Evolutionary conservation across 352 stramenopile genomes (phyloP).

Genomic region (Pythium aristosporum): DNA sequence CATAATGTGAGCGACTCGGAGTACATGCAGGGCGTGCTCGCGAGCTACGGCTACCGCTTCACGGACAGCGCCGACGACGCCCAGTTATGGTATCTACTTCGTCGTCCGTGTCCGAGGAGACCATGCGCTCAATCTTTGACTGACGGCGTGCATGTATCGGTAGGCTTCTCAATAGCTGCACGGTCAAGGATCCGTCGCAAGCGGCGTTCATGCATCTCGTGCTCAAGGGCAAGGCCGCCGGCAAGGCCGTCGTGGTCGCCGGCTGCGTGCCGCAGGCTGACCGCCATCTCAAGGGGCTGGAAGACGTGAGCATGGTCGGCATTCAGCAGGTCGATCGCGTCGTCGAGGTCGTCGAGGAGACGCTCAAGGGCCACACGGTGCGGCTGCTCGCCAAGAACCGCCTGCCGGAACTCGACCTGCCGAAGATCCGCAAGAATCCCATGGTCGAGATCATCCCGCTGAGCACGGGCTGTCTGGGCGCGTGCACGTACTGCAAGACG

Average conservation of each 20-base stretch:
- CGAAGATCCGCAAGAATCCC: conserved; percentile 92
- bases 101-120: not conserved
- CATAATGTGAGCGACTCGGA: conserved; percentile 94
- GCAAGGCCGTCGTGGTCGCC: conserved; percentile 88
- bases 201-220: conserved; percentile 89
- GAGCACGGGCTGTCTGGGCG: conserved; percentile 89
- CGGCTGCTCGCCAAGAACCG: conserved; percentile 78
- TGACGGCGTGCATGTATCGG: not conserved
- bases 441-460: conserved; percentile 93
- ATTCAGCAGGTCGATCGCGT: conserved; percentile 92
- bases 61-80: conserved; percentile 69
- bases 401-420: conserved; percentile 85
- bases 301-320: conserved; percentile 86
- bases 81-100: conserved; percentile 62
- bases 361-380: conserved; percentile 89
- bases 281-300: conserved; percentile 76
- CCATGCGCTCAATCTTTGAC: no score
- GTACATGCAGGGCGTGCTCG: conserved; percentile 92
- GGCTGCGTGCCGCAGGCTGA: conserved; percentile 92
- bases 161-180: conserved; percentile 91
- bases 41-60: conserved; percentile 89
- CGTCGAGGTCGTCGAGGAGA: conserved; percentile 91
- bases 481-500: conserved; percentile 94
- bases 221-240: conserved; percentile 66
- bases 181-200: conserved; percentile 92